Base-by-base conservation (phyloP, 2,329 filamentous ascomycete genomes). In the Sarocladium oryzae region DNA sequence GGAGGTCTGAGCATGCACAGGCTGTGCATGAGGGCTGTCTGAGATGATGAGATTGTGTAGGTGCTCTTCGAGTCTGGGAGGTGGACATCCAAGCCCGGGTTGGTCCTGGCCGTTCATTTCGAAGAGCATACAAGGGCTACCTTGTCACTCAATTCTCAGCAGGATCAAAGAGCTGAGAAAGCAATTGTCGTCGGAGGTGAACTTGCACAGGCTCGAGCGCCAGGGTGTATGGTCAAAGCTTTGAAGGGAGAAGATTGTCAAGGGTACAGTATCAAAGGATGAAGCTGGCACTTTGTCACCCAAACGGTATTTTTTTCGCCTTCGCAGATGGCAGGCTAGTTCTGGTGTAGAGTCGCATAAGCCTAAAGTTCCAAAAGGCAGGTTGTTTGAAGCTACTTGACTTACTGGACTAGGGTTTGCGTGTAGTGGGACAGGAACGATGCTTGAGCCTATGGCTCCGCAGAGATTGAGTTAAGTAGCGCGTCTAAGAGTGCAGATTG, bases 11-110 rank as follows among this genome's bases (percentile, higher is more conserved):
- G 20, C 15, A 48, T n/a, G 16, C 10, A 9, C 5, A 16, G 43
- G 4, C 26, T 30, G 26, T 15, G 13, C 43, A 33, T 33, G 10
- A 11, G n/a, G 21, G 28, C 28, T 66, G 60, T 81, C 79, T 55
- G 69, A 74, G 48, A 86, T 69, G 26, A 84, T 84, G 63, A 87
- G 75, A 53, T 69, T 72, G 41, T 81, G 76, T 35, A 86, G 66
- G 50, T 75, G 78, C 48, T 77, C 71, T 60, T 86, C 82, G 7
- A 84, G 66, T 35, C 55, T 69, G 5, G 56, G 43, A 32, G 43
- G 43, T 13, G 43, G 43, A 26, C 43, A 26, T 21, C 16, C 16
- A 20, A 23, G 28, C 43, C 43, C 43, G 20, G 43, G 9, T 16
- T 21, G 43, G n/a, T 48, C 28, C 4, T 24, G 33, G 18, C 16